A percentile compares a stretch with the other conserved stretches of the same genome.
Conservation (phyloP, 2,329 filamentous ascomycete genomes). For the Claviceps digitariae region DNA sequence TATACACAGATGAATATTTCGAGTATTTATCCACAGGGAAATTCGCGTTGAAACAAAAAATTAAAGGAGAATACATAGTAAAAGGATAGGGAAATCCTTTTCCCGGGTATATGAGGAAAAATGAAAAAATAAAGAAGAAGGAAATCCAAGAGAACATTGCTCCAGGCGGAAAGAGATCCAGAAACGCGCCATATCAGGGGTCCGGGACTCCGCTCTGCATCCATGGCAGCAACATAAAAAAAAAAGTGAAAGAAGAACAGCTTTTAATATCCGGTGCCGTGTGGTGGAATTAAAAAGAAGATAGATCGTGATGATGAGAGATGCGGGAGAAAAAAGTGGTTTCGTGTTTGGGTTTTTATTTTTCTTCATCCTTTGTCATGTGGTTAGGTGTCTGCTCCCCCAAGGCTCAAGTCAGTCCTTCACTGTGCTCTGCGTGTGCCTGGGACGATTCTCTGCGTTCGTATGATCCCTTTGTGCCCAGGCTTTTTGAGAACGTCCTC, state of each 20-base stretch:
- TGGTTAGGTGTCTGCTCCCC: too few species aligned
- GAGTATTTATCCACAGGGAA: too few species aligned
- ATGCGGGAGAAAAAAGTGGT: too few species aligned
- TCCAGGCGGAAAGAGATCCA: too few species aligned
- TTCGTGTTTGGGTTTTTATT: neutral
- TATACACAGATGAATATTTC: too few species aligned
- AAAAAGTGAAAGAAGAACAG: neutral
- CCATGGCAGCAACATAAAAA: neutral
- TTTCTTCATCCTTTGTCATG: neutral
- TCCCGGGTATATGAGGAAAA: neutral
- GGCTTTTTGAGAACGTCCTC: conserved; percentile 12
- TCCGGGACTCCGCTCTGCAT: too few species aligned
- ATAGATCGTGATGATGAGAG: too few species aligned
- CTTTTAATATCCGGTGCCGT: too few species aligned
- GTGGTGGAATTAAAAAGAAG: too few species aligned
- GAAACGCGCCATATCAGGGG: too few species aligned
- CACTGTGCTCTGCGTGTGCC: conserved; percentile 16
- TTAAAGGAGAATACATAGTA: neutral
- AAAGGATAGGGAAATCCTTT: too few species aligned
- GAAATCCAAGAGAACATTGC: neutral
- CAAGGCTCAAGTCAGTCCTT: conserved; percentile 7
- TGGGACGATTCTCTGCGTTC: conserved; percentile 17
- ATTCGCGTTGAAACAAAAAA: neutral
- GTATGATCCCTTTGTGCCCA: conserved; percentile 13
- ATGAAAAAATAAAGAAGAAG: neutral